Evolutionary conservation across 768 basidiomycete species (phyloP).

Genomic region (Clitopilus passeckerianus): DNA sequence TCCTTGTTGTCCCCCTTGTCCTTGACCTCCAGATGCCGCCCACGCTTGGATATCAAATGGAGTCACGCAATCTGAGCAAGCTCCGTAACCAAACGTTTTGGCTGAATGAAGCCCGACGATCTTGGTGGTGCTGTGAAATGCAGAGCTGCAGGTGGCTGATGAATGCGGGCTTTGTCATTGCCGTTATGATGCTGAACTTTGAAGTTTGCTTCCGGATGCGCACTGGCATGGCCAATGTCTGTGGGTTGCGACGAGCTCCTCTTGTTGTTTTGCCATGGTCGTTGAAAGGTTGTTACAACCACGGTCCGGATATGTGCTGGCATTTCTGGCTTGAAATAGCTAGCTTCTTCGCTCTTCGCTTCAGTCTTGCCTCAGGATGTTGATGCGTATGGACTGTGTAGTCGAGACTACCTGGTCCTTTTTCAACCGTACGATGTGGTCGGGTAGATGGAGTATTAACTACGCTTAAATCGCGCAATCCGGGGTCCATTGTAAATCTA

Average conservation of each 20-base stretch:
- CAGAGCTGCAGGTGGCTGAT: neutral
- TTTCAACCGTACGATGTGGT: neutral
- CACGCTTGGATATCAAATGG: neutral
- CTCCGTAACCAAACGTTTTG: neutral
- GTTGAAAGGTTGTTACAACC: neutral
- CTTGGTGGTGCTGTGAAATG: neutral
- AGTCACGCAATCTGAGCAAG: neutral
- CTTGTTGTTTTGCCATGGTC: neutral
- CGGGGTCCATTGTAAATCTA: neutral
- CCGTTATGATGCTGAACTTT: neutral
- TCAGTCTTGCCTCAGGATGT: too few species aligned
- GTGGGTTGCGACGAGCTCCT: neutral
- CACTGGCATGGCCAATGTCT: neutral
- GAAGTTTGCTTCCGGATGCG: neutral
- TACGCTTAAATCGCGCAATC: neutral
- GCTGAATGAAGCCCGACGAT: neutral
- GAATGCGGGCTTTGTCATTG: neutral
- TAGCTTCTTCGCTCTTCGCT: neutral
- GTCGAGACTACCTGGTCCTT: neutral
- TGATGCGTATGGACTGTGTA: neutral
- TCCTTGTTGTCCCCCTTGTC: neutral
- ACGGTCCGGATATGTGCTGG: neutral
- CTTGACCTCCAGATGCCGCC: neutral
- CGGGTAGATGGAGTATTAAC: neutral
- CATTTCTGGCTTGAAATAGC: too few species aligned